These are phyloP conservation scores for Ophiostoma perfectum DNA, from an alignment of 2,329 filamentous ascomycete genomes.

Conservation along the genomic window DNA sequence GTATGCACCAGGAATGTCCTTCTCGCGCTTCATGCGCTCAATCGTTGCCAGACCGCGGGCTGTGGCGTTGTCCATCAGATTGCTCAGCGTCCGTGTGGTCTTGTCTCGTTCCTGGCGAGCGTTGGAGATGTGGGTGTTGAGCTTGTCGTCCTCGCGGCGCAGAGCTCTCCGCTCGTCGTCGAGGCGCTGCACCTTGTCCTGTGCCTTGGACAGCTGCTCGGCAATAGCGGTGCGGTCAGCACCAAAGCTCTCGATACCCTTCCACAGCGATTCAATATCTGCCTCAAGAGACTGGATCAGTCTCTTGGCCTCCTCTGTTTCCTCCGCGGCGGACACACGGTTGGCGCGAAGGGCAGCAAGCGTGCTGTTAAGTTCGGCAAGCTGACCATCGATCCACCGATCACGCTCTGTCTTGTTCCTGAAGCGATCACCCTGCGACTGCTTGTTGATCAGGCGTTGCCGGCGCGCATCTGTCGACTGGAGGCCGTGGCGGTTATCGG, in stretches of 20 bases:
- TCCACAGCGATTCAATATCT: constrained; percentile 66
- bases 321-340: constrained; percentile 75
- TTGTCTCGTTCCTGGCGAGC: constrained; percentile 70
- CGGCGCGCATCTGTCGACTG: constrained; percentile 69
- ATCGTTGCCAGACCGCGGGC: constrained; percentile 83
- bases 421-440: constrained; percentile 82
- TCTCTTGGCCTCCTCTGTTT: constrained; percentile 47
- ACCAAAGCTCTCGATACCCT: constrained; percentile 74
- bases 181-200: constrained; percentile 71
- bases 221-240: constrained; percentile 66
- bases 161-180: constrained; percentile 83
- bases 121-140: constrained; percentile 70
- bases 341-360: constrained; percentile 78
- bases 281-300: constrained; percentile 52
- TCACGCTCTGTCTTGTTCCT: constrained; percentile 85
- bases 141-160: constrained; percentile 81
- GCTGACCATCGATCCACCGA: constrained; percentile 71
- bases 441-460: constrained; percentile 82
- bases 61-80: constrained; percentile 85
- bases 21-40: constrained; percentile 71
- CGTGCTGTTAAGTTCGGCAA: constrained; percentile 70
- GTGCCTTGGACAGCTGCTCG: constrained; percentile 68
- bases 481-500: constrained; percentile 62
- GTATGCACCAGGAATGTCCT: constrained; percentile 78
- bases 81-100: constrained; percentile 70